Evolutionary conservation across 2,329 filamentous ascomycete species (phyloP).

Genomic region (Alternaria alternata): DNA sequence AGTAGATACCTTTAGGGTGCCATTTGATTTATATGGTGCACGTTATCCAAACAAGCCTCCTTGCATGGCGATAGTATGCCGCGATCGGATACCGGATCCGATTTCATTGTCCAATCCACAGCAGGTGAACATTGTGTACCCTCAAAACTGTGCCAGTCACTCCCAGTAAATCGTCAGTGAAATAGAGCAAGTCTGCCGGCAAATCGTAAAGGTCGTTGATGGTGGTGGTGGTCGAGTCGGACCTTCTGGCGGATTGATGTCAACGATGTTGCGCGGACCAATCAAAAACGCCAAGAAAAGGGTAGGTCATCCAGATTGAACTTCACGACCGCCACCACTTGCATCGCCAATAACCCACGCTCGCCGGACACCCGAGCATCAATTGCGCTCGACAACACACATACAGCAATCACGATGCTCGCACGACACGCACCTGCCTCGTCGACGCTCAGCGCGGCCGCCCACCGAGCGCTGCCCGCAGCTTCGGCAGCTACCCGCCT

Average conservation of each 20-base stretch:
- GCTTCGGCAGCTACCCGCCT: conserved; percentile 49
- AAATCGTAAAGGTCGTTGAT: neutral
- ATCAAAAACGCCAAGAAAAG: conserved; percentile 28
- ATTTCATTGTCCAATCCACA: neutral
- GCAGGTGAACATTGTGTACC: neutral
- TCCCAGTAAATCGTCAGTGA: neutral
- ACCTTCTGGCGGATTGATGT: conserved; percentile 28
- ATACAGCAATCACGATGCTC: conserved; percentile 49
- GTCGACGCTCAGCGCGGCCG: conserved; percentile 51
- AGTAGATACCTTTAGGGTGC: neutral
- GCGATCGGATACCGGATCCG: neutral
- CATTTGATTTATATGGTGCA: neutral
- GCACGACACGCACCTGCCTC: conserved; percentile 51
- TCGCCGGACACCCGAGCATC: conserved; percentile 42
- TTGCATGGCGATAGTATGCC: neutral
- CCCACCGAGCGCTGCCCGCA: conserved; percentile 53
- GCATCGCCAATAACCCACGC: conserved; percentile 37
- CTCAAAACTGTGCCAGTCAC: neutral
- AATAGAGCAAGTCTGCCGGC: neutral
- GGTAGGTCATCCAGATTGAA: conserved; percentile 30
- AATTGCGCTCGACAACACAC: conserved; percentile 47
- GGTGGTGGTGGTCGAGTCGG: conserved; percentile 5
- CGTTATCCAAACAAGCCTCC: neutral
- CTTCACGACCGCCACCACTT: conserved; percentile 42
- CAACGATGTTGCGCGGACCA: conserved; percentile 29